Evolutionary conservation across 805 yeast genomes (phyloP).

Genomic region (Hanseniaspora pseudoguilliermondii): DNA sequence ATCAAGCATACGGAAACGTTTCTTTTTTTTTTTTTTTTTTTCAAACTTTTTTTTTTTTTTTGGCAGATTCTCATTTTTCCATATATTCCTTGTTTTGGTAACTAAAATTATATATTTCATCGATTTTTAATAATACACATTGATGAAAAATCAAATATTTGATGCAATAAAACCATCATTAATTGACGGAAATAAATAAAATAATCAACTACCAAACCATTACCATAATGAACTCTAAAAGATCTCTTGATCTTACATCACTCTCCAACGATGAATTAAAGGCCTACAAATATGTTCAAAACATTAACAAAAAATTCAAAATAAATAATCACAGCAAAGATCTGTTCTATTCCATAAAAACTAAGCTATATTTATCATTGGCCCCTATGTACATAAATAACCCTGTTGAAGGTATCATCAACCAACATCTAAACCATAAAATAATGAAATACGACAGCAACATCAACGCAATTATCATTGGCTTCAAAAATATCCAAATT

Average conservation of each 20-base stretch:
- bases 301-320: neutral
- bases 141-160: no score
- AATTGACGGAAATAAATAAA: neutral
- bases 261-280: neutral
- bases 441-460: constrained; percentile 67
- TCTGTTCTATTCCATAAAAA: constrained; percentile 17
- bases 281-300: constrained; percentile 1
- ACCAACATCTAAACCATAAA: constrained; percentile 82
- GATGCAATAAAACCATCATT: no score
- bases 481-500: constrained; percentile 56
- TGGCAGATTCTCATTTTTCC: no score
- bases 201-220: neutral
- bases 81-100: no score
- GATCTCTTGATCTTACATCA: neutral
- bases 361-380: constrained; percentile 60
- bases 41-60: no score
- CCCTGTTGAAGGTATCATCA: constrained; percentile 67
- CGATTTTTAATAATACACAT: no score
- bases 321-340: neutral
- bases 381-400: constrained; percentile 67
- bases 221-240: neutral
- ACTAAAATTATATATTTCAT: no score
- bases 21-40: no score
- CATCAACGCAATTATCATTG: constrained; percentile 71
- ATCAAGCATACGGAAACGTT: no score